Evolutionary conservation across 2,329 filamentous ascomycete species (phyloP), one percentile per base, ranked within the genome.

Genomic region (Pseudogymnoascus pannorum): DNA sequence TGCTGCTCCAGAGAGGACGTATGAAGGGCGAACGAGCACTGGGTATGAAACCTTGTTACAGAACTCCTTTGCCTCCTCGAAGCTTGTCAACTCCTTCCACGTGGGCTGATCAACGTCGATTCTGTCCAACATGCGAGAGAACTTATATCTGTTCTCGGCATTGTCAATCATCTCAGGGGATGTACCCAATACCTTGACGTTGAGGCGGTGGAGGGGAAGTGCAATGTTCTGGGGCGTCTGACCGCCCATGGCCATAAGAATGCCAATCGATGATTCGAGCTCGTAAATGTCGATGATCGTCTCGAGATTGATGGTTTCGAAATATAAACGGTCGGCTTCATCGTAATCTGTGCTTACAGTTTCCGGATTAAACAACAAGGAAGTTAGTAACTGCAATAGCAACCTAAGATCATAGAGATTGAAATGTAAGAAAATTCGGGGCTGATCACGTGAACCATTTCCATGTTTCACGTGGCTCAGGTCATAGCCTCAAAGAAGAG

Each of bases 161-260:
- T 85, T 91, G 74, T 99, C 94, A 71, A 99, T 97, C 93, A 97
- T 97, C 75, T 99, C 94, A 8, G 94, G 94, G 0, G 93, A 97
- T 1, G 94, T 99, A 68, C 94, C 94, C 3, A 97, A 81, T 35
- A 97, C 87, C 78, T 93, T 95, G 72, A 96, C 90, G 64, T 95
- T 94, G 58, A 92, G 83, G 66, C 93, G 88, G 74, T 92, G 87
- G 18, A 99, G 83, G 2, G 91, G 89, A 58, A 97, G 81, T 1
- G 94, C 92, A 69, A 99, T 97, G 79, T 97, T 97, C 82, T 97
- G 97, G 2, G 94, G 93, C 0, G 91, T 96, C 74, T 99, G 94
- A 7, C 94, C 94, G 76, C 94, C 93, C 91, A 97, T 96, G 59
- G 92, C 93, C 63, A 96, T 89, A 57, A 97, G 84, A 2, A 97